Conservation (phyloP, 1,284 basidiomycete species). For the Sparassis latifolia region DNA sequence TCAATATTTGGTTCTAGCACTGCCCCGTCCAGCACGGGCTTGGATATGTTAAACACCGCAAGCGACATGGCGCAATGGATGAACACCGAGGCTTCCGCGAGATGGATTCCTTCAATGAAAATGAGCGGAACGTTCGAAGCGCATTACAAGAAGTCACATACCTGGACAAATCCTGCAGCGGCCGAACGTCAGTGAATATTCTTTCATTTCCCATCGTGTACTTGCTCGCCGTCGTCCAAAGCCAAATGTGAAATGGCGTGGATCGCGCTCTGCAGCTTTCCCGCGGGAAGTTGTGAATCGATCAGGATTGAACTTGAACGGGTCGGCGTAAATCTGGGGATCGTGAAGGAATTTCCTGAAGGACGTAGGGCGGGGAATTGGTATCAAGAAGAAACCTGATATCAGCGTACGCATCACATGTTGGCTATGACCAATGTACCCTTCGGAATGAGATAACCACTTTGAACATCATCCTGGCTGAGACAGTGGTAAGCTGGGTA, state of each 20-base stretch:
- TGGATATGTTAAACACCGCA: constrained; percentile 25
- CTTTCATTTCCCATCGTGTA: too few relatives aligned
- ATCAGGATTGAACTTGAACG: constrained; percentile 24
- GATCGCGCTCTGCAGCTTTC: constrained; percentile 17
- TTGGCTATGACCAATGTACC: constrained; percentile 23
- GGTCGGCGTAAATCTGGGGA: constrained; percentile 21
- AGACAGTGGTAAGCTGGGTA: constrained; percentile 2
- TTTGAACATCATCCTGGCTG: constrained; percentile 23
- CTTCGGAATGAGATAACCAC: constrained; percentile 25
- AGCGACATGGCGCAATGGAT: constrained; percentile 25
- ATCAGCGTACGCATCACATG: constrained; percentile 12
- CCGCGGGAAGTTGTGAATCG: constrained; percentile 19
- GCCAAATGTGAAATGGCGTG: constrained; percentile 20
- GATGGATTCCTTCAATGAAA: constrained; percentile 15
- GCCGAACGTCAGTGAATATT: too few relatives aligned
- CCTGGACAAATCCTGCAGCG: constrained; percentile 12
- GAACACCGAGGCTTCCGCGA: constrained; percentile 28
- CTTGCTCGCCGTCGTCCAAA: constrained; percentile 17
- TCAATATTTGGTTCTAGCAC: constrained; percentile 19
- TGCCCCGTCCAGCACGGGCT: constrained; percentile 20
- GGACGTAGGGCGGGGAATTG: not conserved
- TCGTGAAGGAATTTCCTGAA: constrained; percentile 26
- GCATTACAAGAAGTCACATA: not conserved
- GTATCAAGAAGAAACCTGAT: not conserved
- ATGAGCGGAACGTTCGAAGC: not conserved